Evolutionary conservation across 2,329 filamentous ascomycete genomes (phyloP).

Genomic region (Epichloe amarillans): DNA sequence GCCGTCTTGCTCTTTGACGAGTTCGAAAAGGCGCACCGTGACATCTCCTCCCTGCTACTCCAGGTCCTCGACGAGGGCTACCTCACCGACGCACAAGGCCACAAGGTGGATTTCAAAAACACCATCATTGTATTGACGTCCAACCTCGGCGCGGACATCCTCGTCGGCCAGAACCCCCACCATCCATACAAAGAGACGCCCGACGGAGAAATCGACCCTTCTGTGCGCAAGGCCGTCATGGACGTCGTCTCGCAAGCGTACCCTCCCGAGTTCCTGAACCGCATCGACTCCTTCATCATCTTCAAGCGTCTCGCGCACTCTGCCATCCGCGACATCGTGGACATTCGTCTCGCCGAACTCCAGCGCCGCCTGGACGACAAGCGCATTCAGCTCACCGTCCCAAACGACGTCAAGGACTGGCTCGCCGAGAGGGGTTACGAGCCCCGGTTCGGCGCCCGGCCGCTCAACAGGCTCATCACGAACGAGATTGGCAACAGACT

Average conservation of each 20-base stretch:
- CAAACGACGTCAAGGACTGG: slow-evolving; percentile 66
- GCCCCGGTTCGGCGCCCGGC: slow-evolving; percentile 78
- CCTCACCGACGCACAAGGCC: slow-evolving; percentile 86
- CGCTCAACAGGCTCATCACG: slow-evolving; percentile 79
- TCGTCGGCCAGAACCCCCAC: slow-evolving; percentile 59
- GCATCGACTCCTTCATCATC: slow-evolving; percentile 92
- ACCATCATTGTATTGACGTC: slow-evolving; percentile 94
- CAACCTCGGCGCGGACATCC: slow-evolving; percentile 84
- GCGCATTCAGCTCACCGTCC: slow-evolving; percentile 63
- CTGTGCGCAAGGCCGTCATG: slow-evolving; percentile 71
- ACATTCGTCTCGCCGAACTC: slow-evolving; percentile 77
- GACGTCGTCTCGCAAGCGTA: slow-evolving; percentile 65
- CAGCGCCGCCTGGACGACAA: slow-evolving; percentile 74
- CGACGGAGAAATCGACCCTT: slow-evolving; percentile 57
- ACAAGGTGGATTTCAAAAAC: slow-evolving; percentile 93
- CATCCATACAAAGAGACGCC: slow-evolving; percentile 49
- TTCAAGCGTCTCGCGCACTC: slow-evolving; percentile 73
- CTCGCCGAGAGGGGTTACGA: slow-evolving; percentile 84
- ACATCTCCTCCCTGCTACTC: slow-evolving; percentile 81
- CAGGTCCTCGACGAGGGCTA: slow-evolving; percentile 96
- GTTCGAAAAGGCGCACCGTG: slow-evolving; percentile 93
- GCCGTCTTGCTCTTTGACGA: slow-evolving; percentile 92
- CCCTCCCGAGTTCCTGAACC: slow-evolving; percentile 89
- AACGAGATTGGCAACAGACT: slow-evolving; percentile 81
- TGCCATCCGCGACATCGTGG: slow-evolving; percentile 82